These are phyloP conservation scores for Vanilla planifolia DNA, from an alignment of 106 monocot species.

Conservation along the genomic window DNA sequence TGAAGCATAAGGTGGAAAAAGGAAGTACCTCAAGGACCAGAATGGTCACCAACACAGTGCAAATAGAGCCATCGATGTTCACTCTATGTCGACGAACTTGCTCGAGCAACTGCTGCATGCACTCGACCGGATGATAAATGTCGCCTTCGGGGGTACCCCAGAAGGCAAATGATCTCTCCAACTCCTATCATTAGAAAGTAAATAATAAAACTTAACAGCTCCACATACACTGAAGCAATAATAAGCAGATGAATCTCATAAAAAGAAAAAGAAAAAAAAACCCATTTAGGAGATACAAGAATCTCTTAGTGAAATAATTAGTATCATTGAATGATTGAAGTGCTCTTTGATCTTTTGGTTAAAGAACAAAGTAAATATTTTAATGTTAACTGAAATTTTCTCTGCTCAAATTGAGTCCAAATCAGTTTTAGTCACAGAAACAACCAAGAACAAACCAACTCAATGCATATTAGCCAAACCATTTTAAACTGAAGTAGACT, in stretches of 20 bases:
- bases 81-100: slow-evolving; percentile 44
- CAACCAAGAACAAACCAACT: too few species aligned
- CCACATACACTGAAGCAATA: too few species aligned
- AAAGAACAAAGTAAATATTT: too few species aligned
- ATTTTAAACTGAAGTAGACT: too few species aligned
- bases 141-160: slow-evolving; percentile 50
- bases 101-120: slow-evolving; percentile 50
- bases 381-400: too few species aligned
- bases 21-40: slow-evolving; percentile 41
- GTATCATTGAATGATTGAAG: too few species aligned
- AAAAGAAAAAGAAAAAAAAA: neutral
- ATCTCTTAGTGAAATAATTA: too few species aligned
- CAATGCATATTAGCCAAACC: too few species aligned
- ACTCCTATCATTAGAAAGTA: slow-evolving; percentile 26
- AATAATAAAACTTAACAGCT: neutral
- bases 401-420: too few species aligned
- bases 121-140: slow-evolving; percentile 39
- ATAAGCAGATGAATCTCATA: too few species aligned
- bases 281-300: neutral
- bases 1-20: neutral
- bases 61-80: slow-evolving; percentile 47
- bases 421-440: too few species aligned
- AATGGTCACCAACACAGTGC: slow-evolving; percentile 45
- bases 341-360: too few species aligned
- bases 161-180: slow-evolving; percentile 32